Base-by-base conservation (phyloP, 1,284 basidiomycete genomes). In the Apiotrichum veenhuisii region DNA sequence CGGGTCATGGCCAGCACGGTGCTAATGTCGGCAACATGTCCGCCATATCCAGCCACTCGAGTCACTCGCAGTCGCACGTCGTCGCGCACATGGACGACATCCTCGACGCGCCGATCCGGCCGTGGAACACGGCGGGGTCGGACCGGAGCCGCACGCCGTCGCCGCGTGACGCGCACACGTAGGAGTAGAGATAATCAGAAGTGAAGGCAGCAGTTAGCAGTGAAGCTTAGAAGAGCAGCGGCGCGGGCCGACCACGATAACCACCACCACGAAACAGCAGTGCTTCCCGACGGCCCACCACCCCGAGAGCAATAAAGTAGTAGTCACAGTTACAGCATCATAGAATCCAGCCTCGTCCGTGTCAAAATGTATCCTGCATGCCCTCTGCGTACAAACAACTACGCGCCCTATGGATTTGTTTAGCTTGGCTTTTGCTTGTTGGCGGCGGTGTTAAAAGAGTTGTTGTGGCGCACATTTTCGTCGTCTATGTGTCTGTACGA, bases 341-440 rank as follows among this genome's bases (percentile, higher is more conserved):
- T 33, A 52, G 44, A 44, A 40, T 25, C n/a, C 30, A 30, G 30
- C 12, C 12, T 30, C 30, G 40, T 53, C 45, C 54, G 47, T 56
- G 50, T 56, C 54, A 45, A n/a, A 41, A 59, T 59, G 58, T 57
- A 60, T 60, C 55, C 58, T 62, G 57, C 61, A 63, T 63, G 61
- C 58, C 57, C 50, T 41, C 49, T 57, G 55, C 55, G 55, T 57
- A 57, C 55, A 57, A 62, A 62, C 56, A 58, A 54, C 55, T 38
- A 57, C n/a, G 45, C 49, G 50, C 53, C 41, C 27, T 25, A 25
- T 37, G 36, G 41, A 15, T n/a, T n/a, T n/a, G 18, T 23, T 42
- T 25, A 10, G 18, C 3, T 12, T 11, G 8, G 36, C 14, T 33
- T 44, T 42, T 43, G 26, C 18, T 34, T 51, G 40, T 23, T 40